Base-by-base conservation (phyloP, 1,139 yeast genomes). In the Zygosaccharomyces pseudobailii region DNA sequence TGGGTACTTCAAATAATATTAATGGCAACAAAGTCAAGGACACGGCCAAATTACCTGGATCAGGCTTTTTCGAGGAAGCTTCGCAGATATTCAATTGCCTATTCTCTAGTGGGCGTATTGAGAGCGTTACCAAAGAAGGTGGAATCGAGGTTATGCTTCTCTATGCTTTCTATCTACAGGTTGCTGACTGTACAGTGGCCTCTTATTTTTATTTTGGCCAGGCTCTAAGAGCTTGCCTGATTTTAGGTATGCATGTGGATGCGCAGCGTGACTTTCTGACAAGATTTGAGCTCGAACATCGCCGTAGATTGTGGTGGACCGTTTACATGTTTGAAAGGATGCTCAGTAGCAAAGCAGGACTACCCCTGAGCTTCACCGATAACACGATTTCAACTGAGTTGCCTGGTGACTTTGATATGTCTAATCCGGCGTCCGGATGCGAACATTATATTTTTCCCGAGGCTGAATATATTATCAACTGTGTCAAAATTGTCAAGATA, bases 241-340 rank as follows among this genome's bases (percentile, higher is more conserved):
- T 85, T 36, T 67, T 86, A 28, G 96, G 96, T 1, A 76, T 87
- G 81, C 95, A 87, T 65, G 92, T 84, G 2, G 92, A 85, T 67
- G 84, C 88, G 5, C 89, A 84, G 48, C 79, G 80, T 57, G 87
- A 81, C 50, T 71, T 73, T 27, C 62, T 84, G 45, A 74, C 81
- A 48, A 67, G 87, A 44, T 83, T 75, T 57, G 89, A 84, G 59
- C 66, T 84, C 45, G 96, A 87, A 56, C 95, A 87, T 63, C 71
- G 94, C 55, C 72, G 95, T 60, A 71, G 96, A 55, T 69, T 87
- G 20, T 87, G 95, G 92, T 87, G 96, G 96, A 86, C 95, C 0
- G 90, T 87, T 8, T 87, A 86, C 66, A 86, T 86, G 87, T 84
- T 84, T 60, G 96, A 87, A 67, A 69, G 95, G 63, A 87, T 87